A percentile compares a stretch with the other conserved stretches of the same genome.
Evolutionary conservation across 2,329 filamentous ascomycete species (phyloP).

Genomic region (Trichothecium sympodiale): DNA sequence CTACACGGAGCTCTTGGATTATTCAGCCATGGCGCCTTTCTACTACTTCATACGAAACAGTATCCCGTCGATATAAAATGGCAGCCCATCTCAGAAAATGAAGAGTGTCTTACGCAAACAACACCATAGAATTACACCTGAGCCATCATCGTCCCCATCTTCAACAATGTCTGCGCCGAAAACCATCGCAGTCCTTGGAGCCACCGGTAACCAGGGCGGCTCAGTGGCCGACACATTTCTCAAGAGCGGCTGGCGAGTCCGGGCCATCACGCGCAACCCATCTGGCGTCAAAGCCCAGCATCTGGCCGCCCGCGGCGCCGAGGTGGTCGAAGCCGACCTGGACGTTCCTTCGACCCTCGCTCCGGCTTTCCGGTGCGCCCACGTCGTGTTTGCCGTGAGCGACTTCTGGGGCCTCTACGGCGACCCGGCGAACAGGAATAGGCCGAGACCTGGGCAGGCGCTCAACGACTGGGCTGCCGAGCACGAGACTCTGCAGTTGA

Average conservation of each 20-base stretch:
- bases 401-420: constrained; percentile 6
- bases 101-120: no score
- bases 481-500: constrained; percentile 8
- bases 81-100: no score
- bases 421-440: constrained; percentile 3
- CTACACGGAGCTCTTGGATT: no score
- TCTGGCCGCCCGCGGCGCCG: constrained; percentile 5
- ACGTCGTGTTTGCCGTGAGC: constrained; percentile 7
- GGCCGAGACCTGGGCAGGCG: constrained; percentile 4
- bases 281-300: background rate
- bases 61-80: no score
- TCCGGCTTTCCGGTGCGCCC: constrained; percentile 7
- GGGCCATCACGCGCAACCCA: constrained; percentile 8
- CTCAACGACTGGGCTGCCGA: constrained; percentile 8
- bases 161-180: no score
- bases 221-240: constrained; percentile 8
- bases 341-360: constrained; percentile 4
- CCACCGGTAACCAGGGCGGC: constrained; percentile 8
- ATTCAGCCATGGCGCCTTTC: no score
- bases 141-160: no score
- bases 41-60: no score
- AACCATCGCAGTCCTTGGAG: no score
- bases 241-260: constrained; percentile 6
- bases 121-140: no score
- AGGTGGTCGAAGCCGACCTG: constrained; percentile 8